Base-by-base conservation (phyloP, 768 basidiomycete genomes). In the Daedaleopsis nitida region DNA sequence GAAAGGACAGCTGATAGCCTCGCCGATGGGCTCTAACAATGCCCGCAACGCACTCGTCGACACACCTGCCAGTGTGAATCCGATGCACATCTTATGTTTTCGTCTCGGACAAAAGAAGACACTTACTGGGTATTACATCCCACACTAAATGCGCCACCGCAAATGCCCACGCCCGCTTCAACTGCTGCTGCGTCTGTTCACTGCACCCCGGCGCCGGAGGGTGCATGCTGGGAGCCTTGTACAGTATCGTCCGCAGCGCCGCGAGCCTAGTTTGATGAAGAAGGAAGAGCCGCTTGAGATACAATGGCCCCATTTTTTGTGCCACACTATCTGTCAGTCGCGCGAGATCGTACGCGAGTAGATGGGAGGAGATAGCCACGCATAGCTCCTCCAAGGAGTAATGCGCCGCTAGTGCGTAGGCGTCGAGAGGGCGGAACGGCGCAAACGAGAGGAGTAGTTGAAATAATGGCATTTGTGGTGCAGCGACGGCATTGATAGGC, bases 11-110 rank as follows among this genome's bases (percentile, higher is more conserved):
- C 77, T 73, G 14, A 91, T 70, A 64, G 87, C 86, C 24, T 85
- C 83, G 49, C 81, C 81, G 14, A 91, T 72, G 4, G 89, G 89
- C 13, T 80, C 78, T 32, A 92, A 77, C 27, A 89, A 86, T 4
- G 84, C 83, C 69, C 90, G 87, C 73, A 92, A 84, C 3, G 83
- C 76, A 54, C 77, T 82, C 32, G 84, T 87, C 11, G 89, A 88
- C 12, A 91, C 68, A 71, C 90, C 89, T 91, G n/a, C n/a, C n/a
- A n/a, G n/a, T n/a, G 64, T 39, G 49, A 5, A 21, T 39, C 27
- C 12, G 7, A 34, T 5, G 16, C n/a, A 11, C 12, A 39, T 24
- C 11, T 37, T 19, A 6, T n/a, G 14, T 24, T 21, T 8, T 45
- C 17, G 10, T 5, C 9, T 21, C 14, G 42, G n/a, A 43, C 44